Evolutionary conservation across 2,329 filamentous ascomycete species (phyloP), one percentile per base, ranked within the genome.

Genomic region (Aureobasidium lini): DNA sequence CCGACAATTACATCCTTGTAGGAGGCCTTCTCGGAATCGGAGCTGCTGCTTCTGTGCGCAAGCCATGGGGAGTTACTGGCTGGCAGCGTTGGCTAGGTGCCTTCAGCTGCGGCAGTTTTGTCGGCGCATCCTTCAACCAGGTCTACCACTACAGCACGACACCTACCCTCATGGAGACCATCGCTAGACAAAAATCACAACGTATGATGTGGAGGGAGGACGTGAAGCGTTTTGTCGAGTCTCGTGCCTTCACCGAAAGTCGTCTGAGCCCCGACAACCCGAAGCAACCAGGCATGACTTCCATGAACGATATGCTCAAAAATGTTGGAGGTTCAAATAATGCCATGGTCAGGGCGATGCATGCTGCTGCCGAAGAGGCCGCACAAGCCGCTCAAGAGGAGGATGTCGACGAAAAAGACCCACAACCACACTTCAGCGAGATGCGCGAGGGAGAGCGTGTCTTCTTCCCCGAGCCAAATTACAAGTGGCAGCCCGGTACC

Each of bases 401-500:
- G 7, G 46, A 59, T 31, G 18, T 57, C 8, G 62, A 63, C 32
- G 50, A 52, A 15, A 37, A 57, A 49, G 62, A 63, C 34, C 62
- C 62, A 9, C 58, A 59, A 39, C 62, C 62, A 23, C 60, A 63
- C 40, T 60, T 50, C 37, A 60, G 56, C 43, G 60, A 62, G 29
- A 58, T 61, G 54, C 43, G 56, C n/a, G 53, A 62, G n/a, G 62
- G 61, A n/a, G 57, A 60, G 42, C 59, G 61, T 32, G 47, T 58
- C 36, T 64, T 62, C 43, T 34, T 61, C 10, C 61, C 62, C 1
- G 53, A 48, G 4, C 60, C 61, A 34, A 61, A 64, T 15, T 62
- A 64, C 59, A 59, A 57, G 39, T 64, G 61, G 59, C 46, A 43
- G 23, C 46, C 62, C 11, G 57, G 42, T 16, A 5, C 53, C 4